Evolutionary conservation across 2,329 filamentous ascomycete species (phyloP).

Genomic region (Neofusicoccum laricinum): DNA sequence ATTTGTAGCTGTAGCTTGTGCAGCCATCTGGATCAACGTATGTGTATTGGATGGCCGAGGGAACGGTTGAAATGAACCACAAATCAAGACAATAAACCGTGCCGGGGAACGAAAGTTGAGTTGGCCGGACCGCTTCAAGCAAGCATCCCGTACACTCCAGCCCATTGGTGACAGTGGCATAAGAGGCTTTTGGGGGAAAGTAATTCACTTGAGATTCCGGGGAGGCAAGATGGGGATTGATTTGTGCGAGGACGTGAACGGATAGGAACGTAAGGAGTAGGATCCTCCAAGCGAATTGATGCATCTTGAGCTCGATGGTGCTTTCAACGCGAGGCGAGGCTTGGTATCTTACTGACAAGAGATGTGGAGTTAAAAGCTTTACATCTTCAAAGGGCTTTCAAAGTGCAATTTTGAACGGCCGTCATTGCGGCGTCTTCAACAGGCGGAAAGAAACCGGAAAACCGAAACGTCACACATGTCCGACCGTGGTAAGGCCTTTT

Average conservation of each 20-base stretch:
- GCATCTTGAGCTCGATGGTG: no score
- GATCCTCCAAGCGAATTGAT: no score
- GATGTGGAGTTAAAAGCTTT: no score
- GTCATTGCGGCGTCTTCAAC: background rate
- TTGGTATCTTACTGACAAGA: no score
- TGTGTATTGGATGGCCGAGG: background rate
- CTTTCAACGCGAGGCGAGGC: no score
- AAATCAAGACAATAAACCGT: background rate
- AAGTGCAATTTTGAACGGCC: background rate
- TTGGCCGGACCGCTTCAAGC: background rate
- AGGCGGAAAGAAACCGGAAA: background rate
- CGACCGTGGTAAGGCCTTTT: background rate
- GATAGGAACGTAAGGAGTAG: background rate
- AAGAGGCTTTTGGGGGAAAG: background rate
- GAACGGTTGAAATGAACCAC: background rate
- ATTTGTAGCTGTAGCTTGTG: no score
- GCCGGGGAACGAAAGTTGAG: background rate
- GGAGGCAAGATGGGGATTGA: background rate
- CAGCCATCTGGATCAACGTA: background rate
- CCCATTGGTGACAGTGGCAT: background rate
- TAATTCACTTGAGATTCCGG: background rate
- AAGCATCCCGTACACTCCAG: background rate
- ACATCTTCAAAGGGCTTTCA: no score
- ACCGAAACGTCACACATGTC: constrained; percentile 28
- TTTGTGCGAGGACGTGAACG: background rate